A percentile compares a stretch with the other conserved stretches of the same genome.
These are phyloP conservation scores for Phytophthora pini DNA, from an alignment of 352 stramenopile species.

Conservation along the genomic window DNA sequence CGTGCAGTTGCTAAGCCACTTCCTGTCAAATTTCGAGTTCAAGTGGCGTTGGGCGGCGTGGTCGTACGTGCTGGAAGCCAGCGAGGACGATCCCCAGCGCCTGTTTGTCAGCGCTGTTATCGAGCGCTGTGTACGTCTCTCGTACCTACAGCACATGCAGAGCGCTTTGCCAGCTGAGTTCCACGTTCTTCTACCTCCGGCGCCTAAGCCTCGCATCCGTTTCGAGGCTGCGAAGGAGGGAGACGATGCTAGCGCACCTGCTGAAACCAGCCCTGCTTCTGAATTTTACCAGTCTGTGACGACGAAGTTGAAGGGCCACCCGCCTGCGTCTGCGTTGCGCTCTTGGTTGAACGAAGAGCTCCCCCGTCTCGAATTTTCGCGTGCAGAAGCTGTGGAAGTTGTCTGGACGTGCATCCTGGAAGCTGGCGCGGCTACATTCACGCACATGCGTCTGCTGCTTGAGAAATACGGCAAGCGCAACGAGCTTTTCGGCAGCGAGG, in stretches of 20 bases:
- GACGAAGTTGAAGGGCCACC: conserved; percentile 77
- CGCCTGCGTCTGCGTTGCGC: conserved; percentile 52
- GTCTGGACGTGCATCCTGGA: conserved; percentile 82
- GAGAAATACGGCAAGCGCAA: conserved; percentile 77
- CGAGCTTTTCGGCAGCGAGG: conserved; percentile 53
- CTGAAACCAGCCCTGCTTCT: conserved; percentile 27
- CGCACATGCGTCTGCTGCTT: conserved; percentile 78
- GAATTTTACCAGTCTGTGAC: conserved; percentile 68
- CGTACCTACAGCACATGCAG: conserved; percentile 89
- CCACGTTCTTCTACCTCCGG: conserved; percentile 78
- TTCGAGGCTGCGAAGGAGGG: conserved; percentile 47
- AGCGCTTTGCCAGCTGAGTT: conserved; percentile 73
- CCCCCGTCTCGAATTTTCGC: conserved; percentile 46
- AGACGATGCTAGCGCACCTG: conserved; percentile 7
- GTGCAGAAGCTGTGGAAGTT: conserved; percentile 64
- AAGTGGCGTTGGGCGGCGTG: conserved; percentile 87
- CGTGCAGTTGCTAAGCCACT: conserved; percentile 85
- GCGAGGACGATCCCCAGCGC: conserved; percentile 82
- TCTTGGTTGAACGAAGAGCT: conserved; percentile 72
- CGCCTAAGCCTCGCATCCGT: conserved; percentile 71
- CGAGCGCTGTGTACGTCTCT: conserved; percentile 84
- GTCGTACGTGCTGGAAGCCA: conserved; percentile 78
- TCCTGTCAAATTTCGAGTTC: conserved; percentile 89
- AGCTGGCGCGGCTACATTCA: conserved; percentile 81
- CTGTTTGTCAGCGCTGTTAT: conserved; percentile 88